Conservation (phyloP, 129 eudicot species). For the Centella asiatica region DNA sequence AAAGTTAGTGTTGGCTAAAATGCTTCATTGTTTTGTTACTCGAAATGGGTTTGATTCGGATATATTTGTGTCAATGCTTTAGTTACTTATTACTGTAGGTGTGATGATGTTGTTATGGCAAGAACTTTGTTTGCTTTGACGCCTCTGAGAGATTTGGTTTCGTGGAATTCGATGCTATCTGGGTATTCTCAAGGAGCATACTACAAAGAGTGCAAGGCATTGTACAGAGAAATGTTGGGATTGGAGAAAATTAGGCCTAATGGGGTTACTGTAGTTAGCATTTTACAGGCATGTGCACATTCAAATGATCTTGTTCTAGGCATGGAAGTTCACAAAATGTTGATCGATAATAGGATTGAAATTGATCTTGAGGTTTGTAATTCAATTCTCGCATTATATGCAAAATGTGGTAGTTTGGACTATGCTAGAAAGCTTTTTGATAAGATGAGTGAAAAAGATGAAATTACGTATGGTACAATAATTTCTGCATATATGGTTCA, state of each 20-base stretch:
- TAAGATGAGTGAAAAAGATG: constrained; percentile 65
- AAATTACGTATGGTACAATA: constrained; percentile 51
- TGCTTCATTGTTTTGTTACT: constrained; percentile 40
- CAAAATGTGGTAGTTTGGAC: constrained; percentile 70
- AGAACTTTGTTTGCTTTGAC: constrained; percentile 44
- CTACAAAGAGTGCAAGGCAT: constrained; percentile 46
- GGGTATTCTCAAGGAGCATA: constrained; percentile 68
- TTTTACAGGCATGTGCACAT: constrained; percentile 66
- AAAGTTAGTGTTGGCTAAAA: constrained; percentile 15
- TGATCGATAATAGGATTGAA: constrained; percentile 38
- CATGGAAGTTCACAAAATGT: constrained; percentile 46
- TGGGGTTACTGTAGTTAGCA: constrained; percentile 47
- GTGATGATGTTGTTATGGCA: constrained; percentile 49
- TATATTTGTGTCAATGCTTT: constrained; percentile 51
- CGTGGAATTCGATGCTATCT: constrained; percentile 76
- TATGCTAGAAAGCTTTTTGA: constrained; percentile 56
- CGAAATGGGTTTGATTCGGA: constrained; percentile 49
- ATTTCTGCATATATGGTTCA: constrained; percentile 61
- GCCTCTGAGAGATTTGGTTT: constrained; percentile 46
- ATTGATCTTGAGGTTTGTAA: constrained; percentile 54
- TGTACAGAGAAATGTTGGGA: constrained; percentile 44
- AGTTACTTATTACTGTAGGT: constrained; percentile 49
- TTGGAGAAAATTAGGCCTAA: constrained; percentile 38
- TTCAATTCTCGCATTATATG: constrained; percentile 47
- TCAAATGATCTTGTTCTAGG: constrained; percentile 55